Evolutionary conservation across 371 early-diverging fungal genomes (phyloP).

Genomic region (Apophysomyces sp.): DNA sequence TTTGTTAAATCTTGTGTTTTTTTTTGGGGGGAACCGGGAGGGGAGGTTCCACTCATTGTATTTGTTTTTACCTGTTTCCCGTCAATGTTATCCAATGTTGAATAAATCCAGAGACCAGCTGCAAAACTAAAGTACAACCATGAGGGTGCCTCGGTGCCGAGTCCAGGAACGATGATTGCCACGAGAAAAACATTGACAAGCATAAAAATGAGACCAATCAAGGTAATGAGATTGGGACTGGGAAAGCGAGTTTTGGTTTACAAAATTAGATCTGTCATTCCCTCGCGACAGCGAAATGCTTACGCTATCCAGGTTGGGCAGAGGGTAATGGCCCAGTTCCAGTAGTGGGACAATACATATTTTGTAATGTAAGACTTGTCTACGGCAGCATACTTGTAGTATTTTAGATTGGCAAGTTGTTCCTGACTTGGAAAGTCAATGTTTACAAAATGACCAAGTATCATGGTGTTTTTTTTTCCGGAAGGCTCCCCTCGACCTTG

Average conservation of each 20-base stretch:
- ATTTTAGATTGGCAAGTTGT: constrained; percentile 71
- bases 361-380: constrained; percentile 88
- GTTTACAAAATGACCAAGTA: background rate
- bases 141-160: constrained; percentile 71
- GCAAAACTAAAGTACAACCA: constrained; percentile 91
- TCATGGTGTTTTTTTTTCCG: background rate
- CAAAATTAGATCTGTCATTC: no score
- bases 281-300: no score
- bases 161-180: constrained; percentile 73
- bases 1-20: background rate
- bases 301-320: constrained; percentile 96
- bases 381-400: constrained; percentile 81
- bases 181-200: constrained; percentile 74
- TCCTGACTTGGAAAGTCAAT: constrained; percentile 46
- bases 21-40: background rate
- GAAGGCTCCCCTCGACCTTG: background rate
- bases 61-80: constrained; percentile 70
- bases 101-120: constrained; percentile 90
- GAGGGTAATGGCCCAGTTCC: constrained; percentile 85
- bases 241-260: no score
- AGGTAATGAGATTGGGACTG: constrained; percentile 98
- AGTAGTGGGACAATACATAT: constrained; percentile 85
- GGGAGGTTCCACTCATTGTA: background rate
- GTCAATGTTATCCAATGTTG: constrained; percentile 96
- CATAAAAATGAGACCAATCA: constrained; percentile 90